Evolutionary conservation across 345 rosid species (phyloP), one percentile per base, ranked within the genome.

Genomic region (Eucalyptus paniculata): DNA sequence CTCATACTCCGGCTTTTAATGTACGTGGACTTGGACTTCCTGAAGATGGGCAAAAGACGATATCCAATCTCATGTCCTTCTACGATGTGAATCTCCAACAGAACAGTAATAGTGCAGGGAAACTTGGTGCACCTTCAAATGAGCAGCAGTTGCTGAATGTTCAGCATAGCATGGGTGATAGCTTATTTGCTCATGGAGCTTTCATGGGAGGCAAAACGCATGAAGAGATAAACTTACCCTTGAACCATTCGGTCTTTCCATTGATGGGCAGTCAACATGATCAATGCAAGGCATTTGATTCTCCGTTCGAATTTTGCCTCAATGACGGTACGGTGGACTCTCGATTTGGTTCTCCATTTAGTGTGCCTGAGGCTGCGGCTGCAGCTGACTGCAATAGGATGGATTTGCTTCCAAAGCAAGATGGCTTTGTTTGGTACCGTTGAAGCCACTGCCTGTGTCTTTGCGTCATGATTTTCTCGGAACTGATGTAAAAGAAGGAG

Each of bases 31-130:
- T 88, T 58, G 93, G 94, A 86, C 94, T 95, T 91, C 91, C 96
- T 2, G 95, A 94, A 81, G 94, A 94, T 19, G 98, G 94, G 44
- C 93, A 94, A 67, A 92, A 92, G 89, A 90, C 91, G 89, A 94
- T 95, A 88, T 90, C 93, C 11, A 95, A 94, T 88, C 94, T 94
- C 50, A 91, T 94, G 94, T 90, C 94, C 8, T 91, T 90, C 89
- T 94, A 95, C 83, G 94, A 94, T 81, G 87, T 90, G 58, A 95
- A 90, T 91, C 89, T 90, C 67, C 96, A 92, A 86, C 90, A 50
- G 32, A 91, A 90, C 87, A 90, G 90, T 56, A 91, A 85, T 89
- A 58, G 89, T n/a, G 91, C 80, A 86, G 60, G 88, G 40, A 80
- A 40, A 21, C 47, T 77, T 2, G 28, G 47, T 37, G 47, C 8